These are phyloP conservation scores for Solanum gandarillasii DNA, from an alignment of 257 asterid genomes.

Conservation along the genomic window DNA sequence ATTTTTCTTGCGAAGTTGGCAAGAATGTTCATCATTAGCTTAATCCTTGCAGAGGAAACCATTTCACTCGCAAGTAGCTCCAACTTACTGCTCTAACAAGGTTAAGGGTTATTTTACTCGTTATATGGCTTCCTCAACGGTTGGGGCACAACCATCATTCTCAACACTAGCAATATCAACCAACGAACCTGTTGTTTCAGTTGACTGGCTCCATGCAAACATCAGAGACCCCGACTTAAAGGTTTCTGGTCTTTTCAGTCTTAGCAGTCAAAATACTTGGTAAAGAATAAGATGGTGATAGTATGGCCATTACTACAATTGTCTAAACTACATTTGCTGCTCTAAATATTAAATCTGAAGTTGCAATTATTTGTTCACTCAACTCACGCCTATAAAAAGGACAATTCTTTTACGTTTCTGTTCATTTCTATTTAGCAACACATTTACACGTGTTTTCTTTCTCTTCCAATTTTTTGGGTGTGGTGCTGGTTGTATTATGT, in stretches of 20 bases:
- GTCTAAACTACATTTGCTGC: not conserved
- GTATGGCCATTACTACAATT: not conserved
- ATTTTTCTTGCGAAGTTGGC: not conserved
- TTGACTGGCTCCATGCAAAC: conserved; percentile 91
- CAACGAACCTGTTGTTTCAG: conserved; percentile 88
- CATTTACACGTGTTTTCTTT: not conserved
- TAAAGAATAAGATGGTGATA: not conserved
- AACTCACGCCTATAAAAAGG: not conserved
- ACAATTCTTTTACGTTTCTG: not conserved
- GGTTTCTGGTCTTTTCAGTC: conserved; percentile 25
- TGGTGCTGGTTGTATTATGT: not conserved
- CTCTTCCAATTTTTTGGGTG: not conserved
- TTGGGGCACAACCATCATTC: conserved; percentile 47
- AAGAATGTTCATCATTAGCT: not conserved
- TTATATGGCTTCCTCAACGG: conserved; percentile 53
- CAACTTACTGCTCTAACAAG: conserved; percentile 23
- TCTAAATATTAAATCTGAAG: not conserved
- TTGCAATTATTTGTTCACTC: not conserved
- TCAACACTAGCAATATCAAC: conserved; percentile 41
- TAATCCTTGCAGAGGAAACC: conserved; percentile 31
- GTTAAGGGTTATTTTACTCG: conserved; percentile 14
- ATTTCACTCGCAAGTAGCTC: conserved; percentile 11
- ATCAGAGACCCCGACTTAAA: conserved; percentile 73
- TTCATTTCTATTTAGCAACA: not conserved
- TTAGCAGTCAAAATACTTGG: not conserved